Base-by-base conservation (phyloP, 306 rosid genomes). In the Trichosanthes cucumerina region DNA sequence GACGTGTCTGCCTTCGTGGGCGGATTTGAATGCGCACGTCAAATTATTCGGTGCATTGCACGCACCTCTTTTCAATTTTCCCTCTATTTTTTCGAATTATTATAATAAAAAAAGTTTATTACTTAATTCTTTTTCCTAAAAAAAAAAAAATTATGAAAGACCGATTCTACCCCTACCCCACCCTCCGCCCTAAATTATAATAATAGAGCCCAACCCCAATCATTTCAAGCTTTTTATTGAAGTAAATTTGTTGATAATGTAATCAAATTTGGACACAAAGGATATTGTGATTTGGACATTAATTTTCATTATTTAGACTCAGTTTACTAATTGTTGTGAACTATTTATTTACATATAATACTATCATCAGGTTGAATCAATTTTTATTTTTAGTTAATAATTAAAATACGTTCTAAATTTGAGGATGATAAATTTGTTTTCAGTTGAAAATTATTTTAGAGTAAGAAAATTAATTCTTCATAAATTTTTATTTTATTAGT, bases 21-120 rank as follows among this genome's bases (percentile, higher is more conserved):
- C 84, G 74, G 74, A 77, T 28, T 75, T 64, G 23, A 81, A 76
- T 76, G 83, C 91, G 84, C 79, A 86, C 91, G 86, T 86, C 92
- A 81, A 83, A 79, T 86, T 89, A 49, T 73, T 73, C 77, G 83
- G 83, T 28, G 69, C 68, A 82, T 65, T 56, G 63, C 83, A 50
- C 28, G 28, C 82, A 75, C 79, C 63, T 21, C 50, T 13, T 41
- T 78, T 39, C 19, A 2, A 18, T 11, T 60, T 46, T 1, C 62
- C 36, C 5, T 74, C 54, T 72, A 47, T 26, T 72, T 46, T 47
- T 72, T 16, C 77, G 4, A 72, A 47, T 73, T 49, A 49, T 49
- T 46, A 36, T 36, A 38, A 34, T 16, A 58, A 58, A 58, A 58
- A n/a, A 23, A 3, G 9, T 24, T 23, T 3, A 23, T 34, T 68